A percentile compares a stretch with the other conserved stretches of the same genome.
phyloP scores from a whole-genome alignment of 2,329 filamentous ascomycete genomes.

The Periconia sp. region DNA sequence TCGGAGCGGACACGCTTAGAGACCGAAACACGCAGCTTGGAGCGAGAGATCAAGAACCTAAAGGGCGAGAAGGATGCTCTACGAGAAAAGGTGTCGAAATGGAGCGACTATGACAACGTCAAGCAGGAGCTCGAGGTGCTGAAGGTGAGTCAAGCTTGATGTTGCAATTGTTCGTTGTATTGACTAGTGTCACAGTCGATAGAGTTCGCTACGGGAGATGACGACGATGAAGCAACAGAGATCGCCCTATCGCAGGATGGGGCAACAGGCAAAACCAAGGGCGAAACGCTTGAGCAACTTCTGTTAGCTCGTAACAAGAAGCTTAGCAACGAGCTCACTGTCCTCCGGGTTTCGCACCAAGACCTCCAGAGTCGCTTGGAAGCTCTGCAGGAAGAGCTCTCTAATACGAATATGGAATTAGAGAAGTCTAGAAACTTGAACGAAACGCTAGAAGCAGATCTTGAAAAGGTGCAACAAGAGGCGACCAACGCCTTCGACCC shows the following conservation, averaged over 20 bases:
- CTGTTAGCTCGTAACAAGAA: slow-evolving; percentile 95
- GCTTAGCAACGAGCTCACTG: slow-evolving; percentile 88
- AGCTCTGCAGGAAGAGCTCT: slow-evolving; percentile 81
- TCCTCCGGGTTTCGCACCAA: slow-evolving; percentile 91
- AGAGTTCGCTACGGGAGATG: slow-evolving; percentile 88
- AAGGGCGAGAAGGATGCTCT: slow-evolving; percentile 82
- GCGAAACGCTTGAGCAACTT: slow-evolving; percentile 88
- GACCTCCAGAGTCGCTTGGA: slow-evolving; percentile 84
- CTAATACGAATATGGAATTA: slow-evolving; percentile 81
- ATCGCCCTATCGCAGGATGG: slow-evolving; percentile 54
- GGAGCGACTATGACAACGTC: slow-evolving; percentile 93
- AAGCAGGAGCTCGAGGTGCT: slow-evolving; percentile 96
- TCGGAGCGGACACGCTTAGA: slow-evolving; percentile 78
- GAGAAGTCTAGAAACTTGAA: slow-evolving; percentile 85
- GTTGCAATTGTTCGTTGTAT: too few species aligned
- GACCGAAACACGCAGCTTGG: slow-evolving; percentile 74
- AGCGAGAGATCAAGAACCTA: slow-evolving; percentile 76
- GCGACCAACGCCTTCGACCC: slow-evolving; percentile 80
- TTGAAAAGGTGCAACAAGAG: slow-evolving; percentile 85
- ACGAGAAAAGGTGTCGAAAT: slow-evolving; percentile 82
- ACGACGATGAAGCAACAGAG: slow-evolving; percentile 59
- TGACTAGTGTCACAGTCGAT: slow-evolving; percentile 77
- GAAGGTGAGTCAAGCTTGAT: slow-evolving; percentile 66
- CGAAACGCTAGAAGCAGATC: slow-evolving; percentile 87
- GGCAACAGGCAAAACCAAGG: slow-evolving; percentile 62